Base-by-base conservation (phyloP, 2,329 filamentous ascomycete genomes). In the Scedosporium dehoogii region DNA sequence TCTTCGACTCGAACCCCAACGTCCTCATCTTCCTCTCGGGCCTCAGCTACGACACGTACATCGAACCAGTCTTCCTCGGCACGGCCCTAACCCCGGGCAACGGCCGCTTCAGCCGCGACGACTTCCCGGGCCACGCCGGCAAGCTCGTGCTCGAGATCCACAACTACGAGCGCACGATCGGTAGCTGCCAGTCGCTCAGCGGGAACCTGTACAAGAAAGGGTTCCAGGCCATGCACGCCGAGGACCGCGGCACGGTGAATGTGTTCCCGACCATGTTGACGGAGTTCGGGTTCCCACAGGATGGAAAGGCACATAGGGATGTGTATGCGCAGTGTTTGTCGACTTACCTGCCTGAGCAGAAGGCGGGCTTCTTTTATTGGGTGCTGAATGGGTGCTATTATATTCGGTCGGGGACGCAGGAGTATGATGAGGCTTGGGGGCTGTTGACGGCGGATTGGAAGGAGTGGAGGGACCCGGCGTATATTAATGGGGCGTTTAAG, bases 141-240 rank as follows among this genome's bases (percentile, higher is more conserved):
- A 85, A 85, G 72, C 74, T 85, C 0, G 82, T 84, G 6, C 75
- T 85, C 2, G 84, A 86, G 70, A 73, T 86, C 9, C 84, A 86
- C 75, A 85, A 84, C 72, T 86, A 86, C 70, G 74, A 83, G 64
- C 83, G 77, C 66, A 68, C 70, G n/a, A 77, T 78, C 3, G 75
- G 70, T 0, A 77, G 73, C 67, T 86, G 84, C 69, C 68, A 69
- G 7, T 72, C 72, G 7, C 74, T 85, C 12, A 71, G 75, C 64
- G 70, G 72, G 59, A 77, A 77, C 18, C 71, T 85, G 5, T 77
- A 78, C 70, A 74, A 73, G 60, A 76, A 78, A 63, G 84, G 83
- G 0, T 86, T 84, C 73, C 74, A 79, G 66, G 81, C 81, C 1
- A 75, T 82, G 71, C 74, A 78, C 65, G 64, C 72, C 0, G 68